These are phyloP conservation scores for Hyphodiscus hymeniophilus DNA, from an alignment of 495 filamentous ascomycete species.

Conservation along the genomic window DNA sequence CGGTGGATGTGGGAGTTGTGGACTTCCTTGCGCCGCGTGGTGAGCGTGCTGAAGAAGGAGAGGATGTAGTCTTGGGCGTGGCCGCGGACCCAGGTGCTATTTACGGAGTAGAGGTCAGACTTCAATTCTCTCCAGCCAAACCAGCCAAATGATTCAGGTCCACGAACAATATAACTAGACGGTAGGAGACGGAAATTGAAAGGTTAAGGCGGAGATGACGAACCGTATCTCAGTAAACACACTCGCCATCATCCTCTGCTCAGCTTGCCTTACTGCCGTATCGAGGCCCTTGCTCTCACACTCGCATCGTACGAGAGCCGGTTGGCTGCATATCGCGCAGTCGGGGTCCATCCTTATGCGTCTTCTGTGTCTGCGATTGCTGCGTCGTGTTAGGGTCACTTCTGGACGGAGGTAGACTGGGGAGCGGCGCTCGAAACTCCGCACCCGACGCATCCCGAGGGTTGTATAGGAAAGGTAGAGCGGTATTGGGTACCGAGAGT, in stretches of 20 bases:
- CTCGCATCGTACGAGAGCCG: conserved; percentile 53
- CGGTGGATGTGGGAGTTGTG: conserved; percentile 47
- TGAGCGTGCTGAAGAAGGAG: conserved; percentile 54
- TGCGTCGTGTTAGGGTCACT: background rate
- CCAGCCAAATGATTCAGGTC: too few species aligned
- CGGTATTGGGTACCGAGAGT: conserved; percentile 22
- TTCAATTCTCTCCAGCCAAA: too few species aligned
- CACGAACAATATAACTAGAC: background rate
- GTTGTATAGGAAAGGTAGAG: background rate
- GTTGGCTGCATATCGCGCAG: conserved; percentile 62
- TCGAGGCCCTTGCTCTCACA: conserved; percentile 62
- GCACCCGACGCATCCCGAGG: background rate
- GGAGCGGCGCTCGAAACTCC: background rate
- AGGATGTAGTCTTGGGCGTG: conserved; percentile 65
- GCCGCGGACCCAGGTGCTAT: conserved; percentile 51
- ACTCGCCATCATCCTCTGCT: conserved; percentile 52
- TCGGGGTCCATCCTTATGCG: conserved; percentile 46
- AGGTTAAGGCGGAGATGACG: conserved; percentile 11
- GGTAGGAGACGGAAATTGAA: background rate
- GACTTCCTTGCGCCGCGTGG: conserved; percentile 48
- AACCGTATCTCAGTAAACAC: conserved; percentile 59
- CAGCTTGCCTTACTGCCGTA: conserved; percentile 57
- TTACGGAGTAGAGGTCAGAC: too few species aligned
- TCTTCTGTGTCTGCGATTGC: background rate
- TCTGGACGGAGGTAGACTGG: background rate